These are phyloP conservation scores for Pichia gijzeniarum DNA, from an alignment of 805 yeast species.

Conservation along the genomic window DNA sequence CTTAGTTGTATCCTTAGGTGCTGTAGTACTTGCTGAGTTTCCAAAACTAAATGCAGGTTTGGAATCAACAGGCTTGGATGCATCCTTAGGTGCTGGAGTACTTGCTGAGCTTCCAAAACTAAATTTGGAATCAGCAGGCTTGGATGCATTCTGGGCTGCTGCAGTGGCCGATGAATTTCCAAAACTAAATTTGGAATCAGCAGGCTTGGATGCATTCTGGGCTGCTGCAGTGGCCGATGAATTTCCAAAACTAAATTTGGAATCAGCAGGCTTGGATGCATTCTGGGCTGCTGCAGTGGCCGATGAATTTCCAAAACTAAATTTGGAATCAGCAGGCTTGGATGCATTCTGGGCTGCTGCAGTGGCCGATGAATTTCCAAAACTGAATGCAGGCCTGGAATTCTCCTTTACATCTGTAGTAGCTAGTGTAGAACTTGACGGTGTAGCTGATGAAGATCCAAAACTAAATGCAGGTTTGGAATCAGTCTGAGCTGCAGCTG, in stretches of 20 bases:
- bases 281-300: background rate
- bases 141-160: constrained; percentile 2
- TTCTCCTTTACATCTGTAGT: too few relatives aligned
- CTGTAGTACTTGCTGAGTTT: too few relatives aligned
- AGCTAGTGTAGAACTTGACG: too few relatives aligned
- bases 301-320: background rate
- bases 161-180: background rate
- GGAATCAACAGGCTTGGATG: constrained; percentile 9
- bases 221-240: background rate
- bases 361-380: too few relatives aligned
- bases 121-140: constrained; percentile 9
- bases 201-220: constrained; percentile 9
- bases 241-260: constrained; percentile 6
- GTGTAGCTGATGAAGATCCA: too few relatives aligned
- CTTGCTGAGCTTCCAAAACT: background rate
- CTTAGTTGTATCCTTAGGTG: too few relatives aligned
- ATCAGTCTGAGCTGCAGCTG: constrained; percentile 13
- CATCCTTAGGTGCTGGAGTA: background rate
- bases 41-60: too few relatives aligned
- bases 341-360: too few relatives aligned
- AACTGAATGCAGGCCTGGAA: too few relatives aligned
- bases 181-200: constrained; percentile 5
- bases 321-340: constrained; percentile 2
- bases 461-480: too few relatives aligned
- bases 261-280: constrained; percentile 9